phyloP scores from a whole-genome alignment of 257 asterid genomes.

The Solanum verrucosum region DNA sequence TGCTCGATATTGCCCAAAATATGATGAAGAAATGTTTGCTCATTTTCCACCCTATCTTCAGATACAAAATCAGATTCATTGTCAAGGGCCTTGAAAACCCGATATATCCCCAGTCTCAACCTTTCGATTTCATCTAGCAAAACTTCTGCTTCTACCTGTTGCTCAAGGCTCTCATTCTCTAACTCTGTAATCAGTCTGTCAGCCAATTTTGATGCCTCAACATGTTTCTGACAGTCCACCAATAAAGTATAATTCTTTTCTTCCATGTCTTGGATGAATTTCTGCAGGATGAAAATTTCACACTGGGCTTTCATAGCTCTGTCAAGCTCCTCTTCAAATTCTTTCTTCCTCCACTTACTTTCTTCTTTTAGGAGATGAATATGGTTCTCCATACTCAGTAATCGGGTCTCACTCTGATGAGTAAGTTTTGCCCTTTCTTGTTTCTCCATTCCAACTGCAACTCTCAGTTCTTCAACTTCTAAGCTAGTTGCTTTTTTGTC shows the following conservation, averaged over 20 bases:
- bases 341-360: conserved; percentile 53
- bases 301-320: conserved; percentile 73
- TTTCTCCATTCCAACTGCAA: conserved; percentile 54
- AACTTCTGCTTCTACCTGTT: conserved; percentile 84
- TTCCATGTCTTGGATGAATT: conserved; percentile 86
- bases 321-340: conserved; percentile 72
- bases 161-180: conserved; percentile 91
- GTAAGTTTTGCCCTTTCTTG: conserved; percentile 48
- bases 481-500: conserved; percentile 55
- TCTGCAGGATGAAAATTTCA: conserved; percentile 76
- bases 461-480: conserved; percentile 49
- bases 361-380: conserved; percentile 71
- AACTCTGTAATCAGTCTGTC: conserved; percentile 82
- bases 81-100: conserved; percentile 56
- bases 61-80: conserved; percentile 14
- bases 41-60: conserved; percentile 45
- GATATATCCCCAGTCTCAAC: conserved; percentile 60
- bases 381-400: conserved; percentile 58
- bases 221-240: conserved; percentile 79
- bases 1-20: conserved; percentile 46
- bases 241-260: conserved; percentile 62
- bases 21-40: conserved; percentile 33
- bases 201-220: conserved; percentile 79
- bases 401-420: conserved; percentile 42
- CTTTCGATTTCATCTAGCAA: conserved; percentile 72